phyloP scores from a whole-genome alignment of 164 flowering plant species.

The Malania oleifera region DNA sequence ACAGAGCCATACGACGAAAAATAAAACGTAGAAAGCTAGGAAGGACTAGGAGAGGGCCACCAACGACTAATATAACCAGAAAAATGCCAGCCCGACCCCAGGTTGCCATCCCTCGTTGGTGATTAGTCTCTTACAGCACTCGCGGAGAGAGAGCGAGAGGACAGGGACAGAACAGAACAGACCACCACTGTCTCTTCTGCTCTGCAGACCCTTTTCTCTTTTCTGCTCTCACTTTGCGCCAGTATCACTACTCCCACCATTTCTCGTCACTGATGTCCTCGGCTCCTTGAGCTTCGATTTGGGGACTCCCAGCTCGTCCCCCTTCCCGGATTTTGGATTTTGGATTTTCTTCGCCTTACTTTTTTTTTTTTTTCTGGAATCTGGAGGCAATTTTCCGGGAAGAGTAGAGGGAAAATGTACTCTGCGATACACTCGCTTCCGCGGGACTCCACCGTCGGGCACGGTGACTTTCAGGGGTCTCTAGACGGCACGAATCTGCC shows the following conservation, averaged over 20 bases:
- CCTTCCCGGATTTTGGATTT: too few relatives aligned
- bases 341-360: too few relatives aligned
- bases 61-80: too few relatives aligned
- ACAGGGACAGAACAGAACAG: slow-evolving; percentile 24
- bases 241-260: neutral
- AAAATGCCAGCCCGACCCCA: too few relatives aligned
- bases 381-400: neutral
- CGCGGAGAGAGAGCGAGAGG: neutral
- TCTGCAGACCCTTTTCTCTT: neutral
- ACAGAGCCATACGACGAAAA: too few relatives aligned
- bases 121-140: too few relatives aligned
- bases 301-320: slow-evolving; percentile 9
- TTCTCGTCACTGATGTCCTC: neutral
- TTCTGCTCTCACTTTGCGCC: neutral
- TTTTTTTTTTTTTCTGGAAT: slow-evolving; percentile 1
- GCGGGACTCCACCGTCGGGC: slow-evolving; percentile 28
- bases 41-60: too few relatives aligned
- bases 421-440: slow-evolving; percentile 39
- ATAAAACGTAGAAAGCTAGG: too few relatives aligned
- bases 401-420: slow-evolving; percentile 28
- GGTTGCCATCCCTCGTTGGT: too few relatives aligned
- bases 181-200: neutral
- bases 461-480: slow-evolving; percentile 24
- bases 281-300: neutral
- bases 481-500: slow-evolving; percentile 43